A percentile compares a stretch with the other conserved stretches of the same genome.
Evolutionary conservation across 2,329 filamentous ascomycete species (phyloP).

Genomic region (Mariannaea sp.): DNA sequence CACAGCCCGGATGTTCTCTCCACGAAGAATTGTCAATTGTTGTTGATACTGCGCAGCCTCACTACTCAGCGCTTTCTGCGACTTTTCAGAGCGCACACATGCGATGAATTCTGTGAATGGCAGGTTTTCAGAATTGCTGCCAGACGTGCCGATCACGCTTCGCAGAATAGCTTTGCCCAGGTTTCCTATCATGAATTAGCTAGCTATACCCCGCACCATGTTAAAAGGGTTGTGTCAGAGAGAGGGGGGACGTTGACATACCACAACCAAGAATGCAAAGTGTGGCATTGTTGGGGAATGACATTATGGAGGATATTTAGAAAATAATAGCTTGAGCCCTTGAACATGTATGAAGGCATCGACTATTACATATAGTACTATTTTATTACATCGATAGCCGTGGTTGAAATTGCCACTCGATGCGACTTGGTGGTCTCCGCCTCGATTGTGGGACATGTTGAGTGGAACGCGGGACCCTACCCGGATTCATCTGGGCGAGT

Average conservation of each 20-base stretch:
- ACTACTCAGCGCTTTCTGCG: constrained; percentile 27
- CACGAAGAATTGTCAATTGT: constrained; percentile 36
- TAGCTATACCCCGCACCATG: background rate
- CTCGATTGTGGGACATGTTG: no score
- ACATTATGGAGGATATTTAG: constrained; percentile 16
- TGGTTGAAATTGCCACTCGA: no score
- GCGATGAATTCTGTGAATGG: constrained; percentile 37
- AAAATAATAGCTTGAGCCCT: background rate
- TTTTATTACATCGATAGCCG: no score
- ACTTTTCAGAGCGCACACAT: constrained; percentile 39
- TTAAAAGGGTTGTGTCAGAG: no score
- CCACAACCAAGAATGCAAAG: constrained; percentile 36
- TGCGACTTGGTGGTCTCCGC: no score
- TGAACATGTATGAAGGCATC: no score
- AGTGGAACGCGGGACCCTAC: no score
- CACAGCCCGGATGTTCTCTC: constrained; percentile 43
- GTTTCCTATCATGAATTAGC: constrained; percentile 33
- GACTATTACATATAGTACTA: no score
- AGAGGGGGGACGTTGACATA: background rate
- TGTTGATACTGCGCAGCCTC: constrained; percentile 26
- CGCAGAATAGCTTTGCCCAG: constrained; percentile 41
- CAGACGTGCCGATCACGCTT: constrained; percentile 19
- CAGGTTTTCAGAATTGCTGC: constrained; percentile 5
- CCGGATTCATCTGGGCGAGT: no score
- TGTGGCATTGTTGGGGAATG: constrained; percentile 24